Conservation (phyloP, 1,284 basidiomycete species). For the Pyrrhoderma noxium region DNA sequence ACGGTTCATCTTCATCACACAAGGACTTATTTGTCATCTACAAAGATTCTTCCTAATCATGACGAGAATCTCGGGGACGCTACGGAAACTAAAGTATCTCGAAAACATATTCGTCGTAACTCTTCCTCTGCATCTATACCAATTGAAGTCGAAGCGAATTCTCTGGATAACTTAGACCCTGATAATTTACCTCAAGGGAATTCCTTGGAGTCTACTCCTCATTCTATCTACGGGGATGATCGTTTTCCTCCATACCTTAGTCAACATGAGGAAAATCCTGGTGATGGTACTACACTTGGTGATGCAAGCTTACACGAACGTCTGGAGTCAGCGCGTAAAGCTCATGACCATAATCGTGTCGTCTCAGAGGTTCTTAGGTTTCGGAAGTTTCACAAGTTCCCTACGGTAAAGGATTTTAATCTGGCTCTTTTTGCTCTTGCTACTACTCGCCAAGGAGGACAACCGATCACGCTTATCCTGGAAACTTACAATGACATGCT, state of each 20-base stretch:
- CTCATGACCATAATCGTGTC: constrained; percentile 16
- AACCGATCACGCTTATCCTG: constrained; percentile 54
- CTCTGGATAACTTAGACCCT: constrained; percentile 17
- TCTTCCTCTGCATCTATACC: constrained; percentile 33
- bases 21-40: constrained; percentile 37
- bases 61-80: constrained; percentile 6
- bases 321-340: constrained; percentile 13
- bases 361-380: constrained; percentile 20
- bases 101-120: constrained; percentile 35
- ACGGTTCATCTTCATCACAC: constrained; percentile 49
- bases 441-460: constrained; percentile 40
- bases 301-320: constrained; percentile 5
- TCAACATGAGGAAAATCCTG: constrained; percentile 7
- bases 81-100: constrained; percentile 8
- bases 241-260: constrained; percentile 11
- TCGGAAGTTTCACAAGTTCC: constrained; percentile 16
- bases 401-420: constrained; percentile 53
- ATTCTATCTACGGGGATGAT: no score
- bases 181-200: constrained; percentile 20
- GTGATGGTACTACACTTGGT: constrained; percentile 5
- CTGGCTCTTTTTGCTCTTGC: constrained; percentile 52
- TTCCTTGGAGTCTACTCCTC: constrained; percentile 21
- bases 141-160: constrained; percentile 17
- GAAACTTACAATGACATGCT: constrained; percentile 76
- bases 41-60: constrained; percentile 6